A percentile compares a stretch with the other conserved stretches of the same genome.
phyloP scores from a whole-genome alignment of 768 basidiomycete genomes.

The Lactifluus echinatus region DNA sequence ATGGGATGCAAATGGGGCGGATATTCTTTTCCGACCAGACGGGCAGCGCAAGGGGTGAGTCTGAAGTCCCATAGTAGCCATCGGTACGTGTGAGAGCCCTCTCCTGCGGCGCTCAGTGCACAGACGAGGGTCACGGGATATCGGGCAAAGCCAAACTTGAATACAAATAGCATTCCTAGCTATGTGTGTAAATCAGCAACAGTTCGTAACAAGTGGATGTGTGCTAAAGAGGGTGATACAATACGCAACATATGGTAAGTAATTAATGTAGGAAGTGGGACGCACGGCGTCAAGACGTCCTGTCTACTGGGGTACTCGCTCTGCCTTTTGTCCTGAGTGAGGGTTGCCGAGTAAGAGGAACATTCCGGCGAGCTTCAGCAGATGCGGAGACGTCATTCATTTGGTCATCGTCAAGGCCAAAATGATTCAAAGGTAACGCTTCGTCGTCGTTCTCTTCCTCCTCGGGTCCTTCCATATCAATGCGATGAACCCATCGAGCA shows the following conservation, averaged over 20 bases:
- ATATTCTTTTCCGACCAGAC: too few relatives aligned
- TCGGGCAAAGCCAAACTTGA: neutral
- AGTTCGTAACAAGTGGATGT: neutral
- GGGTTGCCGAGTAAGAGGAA: slow-evolving; percentile 61
- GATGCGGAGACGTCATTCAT: slow-evolving; percentile 27
- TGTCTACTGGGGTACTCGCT: neutral
- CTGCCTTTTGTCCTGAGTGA: slow-evolving; percentile 31
- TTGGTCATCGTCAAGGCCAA: slow-evolving; percentile 26
- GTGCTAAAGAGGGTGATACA: neutral
- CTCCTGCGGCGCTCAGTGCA: neutral
- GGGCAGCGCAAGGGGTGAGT: too few relatives aligned
- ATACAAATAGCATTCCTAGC: slow-evolving; percentile 5
- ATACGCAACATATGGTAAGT: neutral
- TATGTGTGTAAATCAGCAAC: slow-evolving; percentile 1
- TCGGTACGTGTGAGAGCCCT: neutral
- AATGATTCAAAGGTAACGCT: slow-evolving; percentile 24
- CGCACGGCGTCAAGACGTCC: slow-evolving; percentile 3
- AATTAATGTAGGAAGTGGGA: neutral
- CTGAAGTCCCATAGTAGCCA: too few relatives aligned
- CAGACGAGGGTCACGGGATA: neutral
- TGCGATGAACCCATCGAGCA: slow-evolving; percentile 48
- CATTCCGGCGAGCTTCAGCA: slow-evolving; percentile 33
- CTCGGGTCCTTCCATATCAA: slow-evolving; percentile 28
- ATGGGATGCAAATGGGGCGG: too few relatives aligned
- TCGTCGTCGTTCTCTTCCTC: slow-evolving; percentile 35